Evolutionary conservation across 352 stramenopile species (phyloP).

Genomic region (Globisporangium camurandrum): DNA sequence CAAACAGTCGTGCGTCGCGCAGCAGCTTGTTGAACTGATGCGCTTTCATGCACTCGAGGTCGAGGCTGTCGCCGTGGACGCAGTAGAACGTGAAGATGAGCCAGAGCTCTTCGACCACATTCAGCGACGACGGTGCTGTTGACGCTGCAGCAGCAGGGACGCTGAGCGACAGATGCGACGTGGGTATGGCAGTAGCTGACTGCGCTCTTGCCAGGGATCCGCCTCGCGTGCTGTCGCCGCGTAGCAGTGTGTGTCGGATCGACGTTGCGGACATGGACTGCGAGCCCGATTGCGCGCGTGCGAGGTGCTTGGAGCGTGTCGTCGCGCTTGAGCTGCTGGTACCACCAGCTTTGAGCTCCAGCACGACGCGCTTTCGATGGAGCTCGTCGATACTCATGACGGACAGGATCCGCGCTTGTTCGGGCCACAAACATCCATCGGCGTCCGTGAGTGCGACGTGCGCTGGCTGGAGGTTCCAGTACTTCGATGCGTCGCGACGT

Average conservation of each 20-base stretch:
- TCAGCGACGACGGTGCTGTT: slow-evolving; percentile 3
- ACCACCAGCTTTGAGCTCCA: slow-evolving; percentile 37
- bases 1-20: slow-evolving; percentile 50
- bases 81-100: slow-evolving; percentile 79
- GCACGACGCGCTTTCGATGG: slow-evolving; percentile 34
- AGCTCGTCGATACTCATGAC: slow-evolving; percentile 48
- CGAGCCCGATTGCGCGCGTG: slow-evolving; percentile 8
- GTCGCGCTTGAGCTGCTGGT: not conserved
- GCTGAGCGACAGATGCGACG: no score
- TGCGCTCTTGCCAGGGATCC: not conserved
- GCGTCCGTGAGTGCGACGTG: slow-evolving; percentile 44
- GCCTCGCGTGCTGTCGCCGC: not conserved
- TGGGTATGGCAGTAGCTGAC: not conserved
- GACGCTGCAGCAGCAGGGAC: not conserved
- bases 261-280: not conserved
- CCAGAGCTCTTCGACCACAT: slow-evolving; percentile 64
- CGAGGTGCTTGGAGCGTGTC: slow-evolving; percentile 13
- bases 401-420: slow-evolving; percentile 63
- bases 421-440: slow-evolving; percentile 68
- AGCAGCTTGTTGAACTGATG: slow-evolving; percentile 73
- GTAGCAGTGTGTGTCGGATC: slow-evolving; percentile 2
- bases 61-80: slow-evolving; percentile 62
- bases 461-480: slow-evolving; percentile 46
- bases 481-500: slow-evolving; percentile 51
- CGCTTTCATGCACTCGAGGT: slow-evolving; percentile 59